Conservation (phyloP, 2,329 filamentous ascomycete species). For the Venturia oleaginea region DNA sequence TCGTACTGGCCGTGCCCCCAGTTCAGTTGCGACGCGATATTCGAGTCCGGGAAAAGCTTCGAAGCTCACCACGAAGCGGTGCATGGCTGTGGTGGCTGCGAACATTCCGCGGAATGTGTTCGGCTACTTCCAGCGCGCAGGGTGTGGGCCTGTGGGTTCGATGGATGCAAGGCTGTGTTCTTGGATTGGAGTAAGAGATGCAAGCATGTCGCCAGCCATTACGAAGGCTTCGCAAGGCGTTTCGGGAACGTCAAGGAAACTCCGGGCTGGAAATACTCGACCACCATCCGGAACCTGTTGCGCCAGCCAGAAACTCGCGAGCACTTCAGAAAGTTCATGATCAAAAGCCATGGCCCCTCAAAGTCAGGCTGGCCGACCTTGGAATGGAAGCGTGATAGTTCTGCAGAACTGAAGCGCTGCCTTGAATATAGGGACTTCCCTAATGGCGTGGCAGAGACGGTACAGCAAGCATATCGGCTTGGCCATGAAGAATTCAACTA, state of each 20-base stretch:
- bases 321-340: conserved; percentile 13
- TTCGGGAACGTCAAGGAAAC: not conserved
- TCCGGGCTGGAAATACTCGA: conserved; percentile 10
- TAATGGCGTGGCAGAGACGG: not conserved
- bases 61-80: conserved; percentile 9
- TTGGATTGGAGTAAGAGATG: conserved; percentile 12
- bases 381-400: conserved; percentile 7
- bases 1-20: conserved; percentile 14
- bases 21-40: conserved; percentile 4
- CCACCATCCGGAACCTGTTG: conserved; percentile 11
- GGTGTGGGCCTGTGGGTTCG: conserved; percentile 14
- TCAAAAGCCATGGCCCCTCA: conserved; percentile 10
- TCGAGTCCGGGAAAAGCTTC: conserved; percentile 5
- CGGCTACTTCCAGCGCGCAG: conserved; percentile 8
- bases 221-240: not conserved
- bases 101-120: conserved; percentile 3
- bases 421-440: conserved; percentile 13
- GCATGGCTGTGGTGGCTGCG: conserved; percentile 9
- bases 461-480: conserved; percentile 9
- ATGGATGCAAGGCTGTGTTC: conserved; percentile 12
- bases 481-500: conserved; percentile 5
- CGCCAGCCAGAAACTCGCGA: conserved; percentile 12
- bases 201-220: conserved; percentile 14
- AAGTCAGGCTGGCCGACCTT: conserved; percentile 10
- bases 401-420: conserved; percentile 9